Base-by-base conservation (phyloP, 306 rosid species). In the Calophaca sinica region DNA sequence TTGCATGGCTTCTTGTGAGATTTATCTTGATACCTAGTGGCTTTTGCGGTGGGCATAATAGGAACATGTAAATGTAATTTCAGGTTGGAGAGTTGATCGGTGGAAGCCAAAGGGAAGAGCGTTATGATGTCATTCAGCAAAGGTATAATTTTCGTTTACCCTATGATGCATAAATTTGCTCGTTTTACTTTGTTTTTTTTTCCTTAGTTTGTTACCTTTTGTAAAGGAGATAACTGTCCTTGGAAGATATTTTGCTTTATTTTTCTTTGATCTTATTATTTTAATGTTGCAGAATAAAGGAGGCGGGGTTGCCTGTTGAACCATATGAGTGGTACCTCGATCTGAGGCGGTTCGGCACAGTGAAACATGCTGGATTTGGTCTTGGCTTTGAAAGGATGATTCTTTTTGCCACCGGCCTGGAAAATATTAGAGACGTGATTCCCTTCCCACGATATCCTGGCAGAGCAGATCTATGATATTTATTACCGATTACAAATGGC, bases 271-370 rank as follows among this genome's bases (percentile, higher is more conserved):
- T 76, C 10, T 6, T 20, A 38, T 59, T 36, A 38, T 31, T 41
- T 51, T 52, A 42, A 28, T 68, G 3, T 70, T 82, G 84, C 89
- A 94, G 99, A 86, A 82, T 96, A 73, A 41, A 72, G 80, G 99
- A 96, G 68, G 76, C 84, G 89, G 91, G 72, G 14, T 81, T 96
- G 67, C 99, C 99, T 2, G 2, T 62, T 15, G 99, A 96, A 82
- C 99, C 96, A 42, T 96, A 92, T 5, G 98, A 96, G 71, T 96
- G 97, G 99, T 92, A 96, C 87, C 92, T 96, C 73, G 99, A 96
- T 68, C 84, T 96, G 79, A 85, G 99, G 83, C 92, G 99, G 59
- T 92, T 62, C 52, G 99, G 99, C 52, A 96, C 98, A 0, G 97
- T 89, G 61, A 90, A 85, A 70, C 99, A 94, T 75, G 31, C 83